Percentiles rank a stretch among this genome's conserved stretches.
These are phyloP conservation scores for Scutellaria barbata DNA, from an alignment of 257 asterid species.

Conservation along the genomic window DNA sequence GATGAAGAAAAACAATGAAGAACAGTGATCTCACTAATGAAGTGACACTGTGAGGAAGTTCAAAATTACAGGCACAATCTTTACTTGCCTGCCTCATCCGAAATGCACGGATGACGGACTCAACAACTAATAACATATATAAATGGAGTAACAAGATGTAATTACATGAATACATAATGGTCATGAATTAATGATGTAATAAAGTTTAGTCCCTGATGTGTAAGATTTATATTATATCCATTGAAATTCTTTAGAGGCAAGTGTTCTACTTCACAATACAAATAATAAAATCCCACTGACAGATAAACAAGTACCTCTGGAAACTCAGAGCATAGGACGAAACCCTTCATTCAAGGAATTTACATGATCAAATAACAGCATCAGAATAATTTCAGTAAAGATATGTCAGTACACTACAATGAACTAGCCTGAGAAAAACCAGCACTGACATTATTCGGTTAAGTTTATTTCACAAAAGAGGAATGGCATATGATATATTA, in stretches of 20 bases:
- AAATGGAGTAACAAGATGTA: not conserved
- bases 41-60: not conserved
- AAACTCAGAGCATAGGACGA: slow-evolving; percentile 25
- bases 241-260: slow-evolving; percentile 4
- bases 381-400: slow-evolving; percentile 23
- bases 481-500: not conserved
- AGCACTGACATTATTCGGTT: not conserved
- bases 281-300: not conserved
- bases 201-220: not conserved
- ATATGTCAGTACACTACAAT: slow-evolving; percentile 17
- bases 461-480: not conserved
- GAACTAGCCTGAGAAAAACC: slow-evolving; percentile 26
- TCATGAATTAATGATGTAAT: not conserved
- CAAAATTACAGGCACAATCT: not conserved
- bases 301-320: slow-evolving; percentile 20
- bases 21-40: slow-evolving; percentile 10
- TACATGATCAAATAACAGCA: slow-evolving; percentile 24
- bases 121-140: too few species aligned
- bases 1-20: not conserved
- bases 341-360: slow-evolving; percentile 23
- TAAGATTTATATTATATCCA: slow-evolving; percentile 11
- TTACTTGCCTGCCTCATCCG: slow-evolving; percentile 22
- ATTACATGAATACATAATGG: not conserved
- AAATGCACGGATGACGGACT: too few species aligned
- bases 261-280: slow-evolving; percentile 23